Percentiles rank a stretch among this genome's conserved stretches.
These are phyloP conservation scores for Graphilbum sp. DNA, from an alignment of 2,329 filamentous ascomycete species.

Conservation along the genomic window DNA sequence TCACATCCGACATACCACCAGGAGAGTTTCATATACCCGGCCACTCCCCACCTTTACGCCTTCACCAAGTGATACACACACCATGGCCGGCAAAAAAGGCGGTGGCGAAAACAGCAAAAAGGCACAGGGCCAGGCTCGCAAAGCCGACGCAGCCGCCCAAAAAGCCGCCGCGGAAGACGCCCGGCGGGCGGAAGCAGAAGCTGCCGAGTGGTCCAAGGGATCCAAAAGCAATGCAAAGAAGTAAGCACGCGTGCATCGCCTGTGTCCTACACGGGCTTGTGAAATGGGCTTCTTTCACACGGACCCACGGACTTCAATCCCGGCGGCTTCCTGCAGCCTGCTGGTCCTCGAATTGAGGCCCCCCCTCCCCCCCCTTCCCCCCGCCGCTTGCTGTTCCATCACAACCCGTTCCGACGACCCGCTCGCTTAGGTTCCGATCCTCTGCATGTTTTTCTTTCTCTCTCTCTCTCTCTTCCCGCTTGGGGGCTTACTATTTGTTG, in stretches of 20 bases:
- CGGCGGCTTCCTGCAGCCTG: neutral
- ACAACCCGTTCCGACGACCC: no score
- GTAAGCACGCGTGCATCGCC: slow-evolving; percentile 40
- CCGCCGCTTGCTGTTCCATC: no score
- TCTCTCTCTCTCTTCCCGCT: neutral
- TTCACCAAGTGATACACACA: neutral
- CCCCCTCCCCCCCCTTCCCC: neutral
- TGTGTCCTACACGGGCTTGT: no score
- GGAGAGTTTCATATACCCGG: no score
- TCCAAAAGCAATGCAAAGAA: slow-evolving; percentile 76
- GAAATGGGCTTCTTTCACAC: no score
- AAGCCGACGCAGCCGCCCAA: slow-evolving; percentile 69
- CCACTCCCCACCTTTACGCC: no score
- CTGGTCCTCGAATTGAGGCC: no score
- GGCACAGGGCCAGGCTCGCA: slow-evolving; percentile 73
- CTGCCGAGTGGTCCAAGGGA: slow-evolving; percentile 69
- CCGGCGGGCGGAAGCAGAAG: slow-evolving; percentile 51
- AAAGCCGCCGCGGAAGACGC: slow-evolving; percentile 60
- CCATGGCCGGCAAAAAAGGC: slow-evolving; percentile 59
- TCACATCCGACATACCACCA: no score
- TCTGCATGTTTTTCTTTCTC: neutral
- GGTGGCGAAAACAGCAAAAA: slow-evolving; percentile 83
- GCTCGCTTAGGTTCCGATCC: no score
- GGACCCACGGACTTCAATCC: neutral
- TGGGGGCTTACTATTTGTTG: neutral